A percentile compares a stretch with the other conserved stretches of the same genome.
Conservation (phyloP, 1,284 basidiomycete species). For the Neotropicomus parvogracilis region DNA sequence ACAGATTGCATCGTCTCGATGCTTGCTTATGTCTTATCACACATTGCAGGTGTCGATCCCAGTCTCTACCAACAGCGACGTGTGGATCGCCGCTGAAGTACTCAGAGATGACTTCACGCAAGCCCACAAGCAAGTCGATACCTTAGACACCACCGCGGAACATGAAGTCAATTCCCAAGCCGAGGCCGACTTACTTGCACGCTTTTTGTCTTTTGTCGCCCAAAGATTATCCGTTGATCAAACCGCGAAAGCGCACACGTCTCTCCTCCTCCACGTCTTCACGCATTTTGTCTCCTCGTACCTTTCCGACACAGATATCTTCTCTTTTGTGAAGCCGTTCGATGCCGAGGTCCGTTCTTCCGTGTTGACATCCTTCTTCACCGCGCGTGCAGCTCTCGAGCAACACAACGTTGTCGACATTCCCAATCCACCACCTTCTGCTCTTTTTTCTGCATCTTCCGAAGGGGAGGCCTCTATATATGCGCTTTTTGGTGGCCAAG, state of each 20-base stretch:
- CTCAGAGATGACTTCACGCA: constrained; percentile 83
- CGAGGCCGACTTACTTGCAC: constrained; percentile 72
- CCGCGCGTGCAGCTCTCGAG: constrained; percentile 73
- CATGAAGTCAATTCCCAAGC: constrained; percentile 58
- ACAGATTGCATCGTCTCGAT: constrained; percentile 4
- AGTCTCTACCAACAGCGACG: constrained; percentile 70
- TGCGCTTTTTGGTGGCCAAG: constrained; percentile 97
- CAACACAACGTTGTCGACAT: constrained; percentile 55
- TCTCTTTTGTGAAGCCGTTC: constrained; percentile 75
- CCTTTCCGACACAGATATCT: constrained; percentile 73
- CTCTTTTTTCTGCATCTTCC: constrained; percentile 71
- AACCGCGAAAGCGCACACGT: constrained; percentile 54
- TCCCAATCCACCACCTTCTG: constrained; percentile 64
- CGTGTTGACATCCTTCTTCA: constrained; percentile 80
- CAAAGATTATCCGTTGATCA: constrained; percentile 57
- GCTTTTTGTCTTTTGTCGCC: constrained; percentile 75
- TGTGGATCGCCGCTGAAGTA: constrained; percentile 88
- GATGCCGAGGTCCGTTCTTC: constrained; percentile 73
- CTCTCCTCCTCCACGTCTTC: constrained; percentile 71
- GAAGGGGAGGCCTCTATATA: constrained; percentile 78
- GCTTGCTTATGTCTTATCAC: constrained; percentile 12
- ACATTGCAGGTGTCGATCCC: constrained; percentile 70
- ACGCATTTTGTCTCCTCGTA: constrained; percentile 77
- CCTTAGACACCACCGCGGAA: constrained; percentile 48
- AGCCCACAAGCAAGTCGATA: constrained; percentile 54